Conservation (phyloP, 176 grass and related monocot species). For the Eragrostis nindensis region DNA sequence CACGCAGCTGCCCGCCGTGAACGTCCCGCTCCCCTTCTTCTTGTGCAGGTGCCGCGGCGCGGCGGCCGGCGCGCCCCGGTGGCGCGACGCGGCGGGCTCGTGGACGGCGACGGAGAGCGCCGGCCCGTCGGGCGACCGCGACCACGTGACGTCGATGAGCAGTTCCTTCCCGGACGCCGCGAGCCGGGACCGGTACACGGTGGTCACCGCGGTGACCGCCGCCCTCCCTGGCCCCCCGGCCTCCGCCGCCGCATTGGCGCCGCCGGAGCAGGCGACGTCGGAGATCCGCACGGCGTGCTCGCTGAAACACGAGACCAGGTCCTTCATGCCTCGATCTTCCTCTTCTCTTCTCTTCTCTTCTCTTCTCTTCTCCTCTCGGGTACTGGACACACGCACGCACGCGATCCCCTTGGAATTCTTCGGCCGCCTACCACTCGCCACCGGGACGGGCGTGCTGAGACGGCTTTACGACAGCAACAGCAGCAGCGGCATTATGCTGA, state of each 20-base stretch:
- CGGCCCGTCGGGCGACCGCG: conserved; percentile 36
- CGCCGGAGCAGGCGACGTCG: conserved; percentile 62
- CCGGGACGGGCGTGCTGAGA: neutral
- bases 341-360: neutral
- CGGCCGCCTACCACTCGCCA: conserved; percentile 31
- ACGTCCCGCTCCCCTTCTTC: conserved; percentile 67
- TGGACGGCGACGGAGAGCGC: conserved; percentile 54
- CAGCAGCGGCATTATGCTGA: conserved; percentile 47
- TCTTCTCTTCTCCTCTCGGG: too few relatives aligned
- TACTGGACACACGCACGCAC: too few relatives aligned
- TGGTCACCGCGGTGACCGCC: conserved; percentile 50
- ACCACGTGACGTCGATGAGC: conserved; percentile 63
- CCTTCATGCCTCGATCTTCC: conserved; percentile 51
- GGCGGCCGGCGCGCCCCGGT: neutral
- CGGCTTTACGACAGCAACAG: conserved; percentile 19
- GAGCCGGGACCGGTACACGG: conserved; percentile 58
- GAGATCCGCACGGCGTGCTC: conserved; percentile 73
- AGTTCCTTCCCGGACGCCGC: conserved; percentile 56
- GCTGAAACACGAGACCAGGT: conserved; percentile 76
- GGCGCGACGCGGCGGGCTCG: conserved; percentile 24
- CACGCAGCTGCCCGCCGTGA: conserved; percentile 55
- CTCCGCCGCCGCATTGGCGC: conserved; percentile 52
- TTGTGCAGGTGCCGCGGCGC: conserved; percentile 45
- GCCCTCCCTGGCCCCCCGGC: neutral
- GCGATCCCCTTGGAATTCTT: neutral